Evolutionary conservation across 441 rosid genomes (phyloP).

Genomic region (Mallotus repandus): DNA sequence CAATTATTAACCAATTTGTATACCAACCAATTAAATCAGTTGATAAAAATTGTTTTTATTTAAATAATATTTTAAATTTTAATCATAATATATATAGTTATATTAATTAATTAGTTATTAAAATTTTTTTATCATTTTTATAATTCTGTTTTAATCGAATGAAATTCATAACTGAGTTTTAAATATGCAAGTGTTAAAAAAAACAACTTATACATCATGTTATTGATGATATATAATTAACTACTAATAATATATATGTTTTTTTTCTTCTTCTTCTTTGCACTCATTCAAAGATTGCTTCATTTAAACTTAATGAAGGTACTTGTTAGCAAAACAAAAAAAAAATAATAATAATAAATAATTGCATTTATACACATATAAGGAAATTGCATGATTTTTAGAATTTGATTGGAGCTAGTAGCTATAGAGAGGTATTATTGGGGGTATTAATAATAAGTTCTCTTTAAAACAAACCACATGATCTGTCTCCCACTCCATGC

Average conservation of each 20-base stretch:
- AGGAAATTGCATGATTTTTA: not conserved
- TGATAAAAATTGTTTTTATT: too few species aligned
- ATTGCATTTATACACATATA: too few species aligned
- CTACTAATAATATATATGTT: not conserved
- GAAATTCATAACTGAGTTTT: too few species aligned
- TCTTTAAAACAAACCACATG: conserved; percentile 55
- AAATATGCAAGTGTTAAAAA: too few species aligned
- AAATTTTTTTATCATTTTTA: too few species aligned
- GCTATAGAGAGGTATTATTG: conserved; percentile 24
- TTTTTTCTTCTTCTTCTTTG: not conserved
- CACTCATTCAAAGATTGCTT: conserved; percentile 32
- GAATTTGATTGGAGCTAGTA: not conserved
- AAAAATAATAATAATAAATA: not conserved
- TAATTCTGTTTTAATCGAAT: too few species aligned
- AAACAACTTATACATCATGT: conserved; percentile 22
- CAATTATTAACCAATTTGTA: conserved; percentile 43
- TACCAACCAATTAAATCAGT: too few species aligned
- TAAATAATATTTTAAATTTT: too few species aligned
- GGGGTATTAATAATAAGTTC: conserved; percentile 34
- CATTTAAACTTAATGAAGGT: not conserved
- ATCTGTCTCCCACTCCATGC: conserved; percentile 83
- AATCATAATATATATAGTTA: too few species aligned
- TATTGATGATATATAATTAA: not conserved
- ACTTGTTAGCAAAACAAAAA: not conserved
- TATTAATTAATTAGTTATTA: too few species aligned